Conservation (phyloP, 179 eudicot genomes). For the Beta lomatogona region DNA sequence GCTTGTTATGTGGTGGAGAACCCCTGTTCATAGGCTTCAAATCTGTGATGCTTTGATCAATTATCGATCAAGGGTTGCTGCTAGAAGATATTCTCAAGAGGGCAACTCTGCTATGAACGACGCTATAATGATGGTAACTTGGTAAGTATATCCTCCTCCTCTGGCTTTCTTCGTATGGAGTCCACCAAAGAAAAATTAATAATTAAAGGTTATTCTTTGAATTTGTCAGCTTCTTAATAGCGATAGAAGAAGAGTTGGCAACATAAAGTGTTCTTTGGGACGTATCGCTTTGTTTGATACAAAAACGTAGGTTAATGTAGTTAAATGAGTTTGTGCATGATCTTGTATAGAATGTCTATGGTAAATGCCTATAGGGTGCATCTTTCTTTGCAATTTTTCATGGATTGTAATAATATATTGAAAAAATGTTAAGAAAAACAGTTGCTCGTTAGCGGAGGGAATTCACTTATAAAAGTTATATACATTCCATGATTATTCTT, state of each 20-base stretch:
- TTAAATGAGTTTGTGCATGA: neutral
- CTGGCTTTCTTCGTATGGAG: neutral
- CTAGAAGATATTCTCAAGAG: neutral
- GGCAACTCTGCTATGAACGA: neutral
- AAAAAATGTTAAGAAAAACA: neutral
- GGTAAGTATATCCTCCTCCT: conserved; percentile 4
- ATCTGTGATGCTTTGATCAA: neutral
- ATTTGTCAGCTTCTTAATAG: neutral
- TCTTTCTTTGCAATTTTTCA: neutral
- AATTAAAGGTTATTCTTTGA: neutral
- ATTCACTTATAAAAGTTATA: neutral
- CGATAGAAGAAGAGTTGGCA: neutral
- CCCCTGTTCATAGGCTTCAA: neutral
- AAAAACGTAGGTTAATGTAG: neutral
- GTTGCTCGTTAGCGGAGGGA: neutral
- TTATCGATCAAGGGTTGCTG: neutral
- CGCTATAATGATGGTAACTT: neutral
- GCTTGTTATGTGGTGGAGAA: neutral
- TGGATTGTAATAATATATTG: neutral
- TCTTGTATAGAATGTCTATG: neutral
- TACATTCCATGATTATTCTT: neutral
- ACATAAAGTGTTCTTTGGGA: neutral
- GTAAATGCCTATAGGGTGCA: neutral
- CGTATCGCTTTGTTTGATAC: neutral
- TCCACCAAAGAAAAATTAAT: neutral